Evolutionary conservation across 2,329 filamentous ascomycete species (phyloP).

Genomic region (Alternaria rosae): DNA sequence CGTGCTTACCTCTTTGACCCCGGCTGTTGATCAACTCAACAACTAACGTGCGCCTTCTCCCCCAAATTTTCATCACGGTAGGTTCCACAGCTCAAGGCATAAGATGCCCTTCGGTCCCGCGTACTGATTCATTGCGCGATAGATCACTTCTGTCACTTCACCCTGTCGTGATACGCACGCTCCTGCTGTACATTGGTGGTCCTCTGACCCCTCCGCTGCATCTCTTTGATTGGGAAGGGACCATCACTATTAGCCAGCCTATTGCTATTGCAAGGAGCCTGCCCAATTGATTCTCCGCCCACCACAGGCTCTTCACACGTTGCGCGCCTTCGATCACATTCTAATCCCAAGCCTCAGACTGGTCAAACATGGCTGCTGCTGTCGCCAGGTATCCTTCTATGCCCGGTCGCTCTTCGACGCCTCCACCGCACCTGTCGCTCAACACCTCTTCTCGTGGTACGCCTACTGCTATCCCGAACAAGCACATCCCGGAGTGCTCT

Average conservation of each 20-base stretch:
- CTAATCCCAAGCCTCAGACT: slow-evolving; percentile 14
- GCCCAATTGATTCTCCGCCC: slow-evolving; percentile 8
- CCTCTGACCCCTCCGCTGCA: slow-evolving; percentile 11
- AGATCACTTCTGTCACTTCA: slow-evolving; percentile 23
- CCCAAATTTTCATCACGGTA: slow-evolving; percentile 18
- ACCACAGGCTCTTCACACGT: slow-evolving; percentile 26
- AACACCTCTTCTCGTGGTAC: slow-evolving; percentile 64
- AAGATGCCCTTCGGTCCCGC: neutral
- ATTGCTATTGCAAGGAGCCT: slow-evolving; percentile 12
- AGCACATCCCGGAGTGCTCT: slow-evolving; percentile 89
- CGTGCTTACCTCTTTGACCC: slow-evolving; percentile 18
- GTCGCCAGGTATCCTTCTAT: slow-evolving; percentile 51
- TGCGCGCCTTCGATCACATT: slow-evolving; percentile 38
- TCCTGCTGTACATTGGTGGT: slow-evolving; percentile 20
- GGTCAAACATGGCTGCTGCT: slow-evolving; percentile 52
- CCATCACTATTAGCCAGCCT: slow-evolving; percentile 7
- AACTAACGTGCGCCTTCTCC: slow-evolving; percentile 8
- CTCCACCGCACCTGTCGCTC: slow-evolving; percentile 64
- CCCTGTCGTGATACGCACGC: slow-evolving; percentile 17
- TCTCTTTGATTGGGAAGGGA: slow-evolving; percentile 22
- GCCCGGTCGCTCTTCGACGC: slow-evolving; percentile 49
- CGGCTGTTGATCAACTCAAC: slow-evolving; percentile 36
- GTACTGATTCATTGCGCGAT: slow-evolving; percentile 26
- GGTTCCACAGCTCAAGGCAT: slow-evolving; percentile 9
- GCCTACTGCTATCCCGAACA: slow-evolving; percentile 77